Percentiles rank a stretch among this genome's conserved stretches.
phyloP scores from a whole-genome alignment of 768 basidiomycete genomes.

The Goffeauzyma gilvescens region DNA sequence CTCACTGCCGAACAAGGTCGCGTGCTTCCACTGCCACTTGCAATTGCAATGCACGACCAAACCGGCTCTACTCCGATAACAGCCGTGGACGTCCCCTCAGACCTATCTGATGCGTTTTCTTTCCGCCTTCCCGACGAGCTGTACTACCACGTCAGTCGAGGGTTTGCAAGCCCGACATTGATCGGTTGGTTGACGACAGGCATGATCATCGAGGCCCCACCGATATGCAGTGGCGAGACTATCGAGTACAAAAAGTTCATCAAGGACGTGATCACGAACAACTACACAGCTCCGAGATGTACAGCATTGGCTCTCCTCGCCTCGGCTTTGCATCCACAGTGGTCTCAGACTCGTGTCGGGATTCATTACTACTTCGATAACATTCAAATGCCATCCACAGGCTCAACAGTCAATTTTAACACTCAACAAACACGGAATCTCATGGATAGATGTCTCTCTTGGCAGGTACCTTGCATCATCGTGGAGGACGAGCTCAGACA shows the following conservation, averaged over 20 bases:
- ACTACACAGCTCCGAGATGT: slow-evolving; percentile 77
- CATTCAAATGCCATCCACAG: slow-evolving; percentile 64
- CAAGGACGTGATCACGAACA: slow-evolving; percentile 89
- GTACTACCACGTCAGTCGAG: slow-evolving; percentile 87
- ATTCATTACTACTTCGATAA: slow-evolving; percentile 35
- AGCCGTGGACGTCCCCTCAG: slow-evolving; percentile 67
- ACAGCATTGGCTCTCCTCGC: slow-evolving; percentile 75
- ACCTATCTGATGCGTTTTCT: slow-evolving; percentile 88
- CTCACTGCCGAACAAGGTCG: slow-evolving; percentile 53
- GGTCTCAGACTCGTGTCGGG: slow-evolving; percentile 55
- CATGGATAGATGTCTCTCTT: slow-evolving; percentile 66
- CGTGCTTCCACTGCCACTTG: slow-evolving; percentile 38
- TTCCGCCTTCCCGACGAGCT: slow-evolving; percentile 85
- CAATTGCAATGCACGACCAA: too few relatives aligned
- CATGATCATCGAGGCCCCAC: slow-evolving; percentile 57
- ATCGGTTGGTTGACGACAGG: slow-evolving; percentile 88
- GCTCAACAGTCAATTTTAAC: slow-evolving; percentile 42
- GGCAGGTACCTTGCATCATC: slow-evolving; percentile 67
- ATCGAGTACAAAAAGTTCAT: slow-evolving; percentile 86
- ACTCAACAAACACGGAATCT: slow-evolving; percentile 64
- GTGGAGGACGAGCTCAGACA: slow-evolving; percentile 88
- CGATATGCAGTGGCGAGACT: slow-evolving; percentile 85
- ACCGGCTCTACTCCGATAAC: slow-evolving; percentile 71
- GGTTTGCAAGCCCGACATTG: slow-evolving; percentile 68
- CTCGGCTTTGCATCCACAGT: slow-evolving; percentile 57